These are phyloP conservation scores for Mucor mucedo DNA, from an alignment of 371 early-diverging fungal genomes.

Conservation along the genomic window DNA sequence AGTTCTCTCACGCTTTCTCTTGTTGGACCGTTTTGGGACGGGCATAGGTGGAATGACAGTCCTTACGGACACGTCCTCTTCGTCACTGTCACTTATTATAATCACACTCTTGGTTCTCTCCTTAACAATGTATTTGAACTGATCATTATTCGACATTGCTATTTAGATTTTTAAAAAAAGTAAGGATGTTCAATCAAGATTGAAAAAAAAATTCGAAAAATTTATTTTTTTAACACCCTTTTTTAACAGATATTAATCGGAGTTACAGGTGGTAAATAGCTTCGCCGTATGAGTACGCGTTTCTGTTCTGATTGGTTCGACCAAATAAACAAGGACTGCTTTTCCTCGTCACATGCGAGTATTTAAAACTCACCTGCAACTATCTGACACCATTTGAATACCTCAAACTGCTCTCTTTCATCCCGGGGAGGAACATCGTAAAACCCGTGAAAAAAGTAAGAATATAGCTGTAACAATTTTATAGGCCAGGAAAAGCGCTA, in stretches of 20 bases:
- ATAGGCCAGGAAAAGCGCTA: too few relatives aligned
- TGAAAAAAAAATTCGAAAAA: background rate
- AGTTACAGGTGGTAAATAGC: background rate
- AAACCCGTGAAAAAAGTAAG: too few relatives aligned
- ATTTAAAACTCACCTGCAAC: too few relatives aligned
- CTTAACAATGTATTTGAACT: slow-evolving; percentile 10
- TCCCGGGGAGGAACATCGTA: too few relatives aligned
- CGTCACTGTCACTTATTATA: slow-evolving; percentile 16
- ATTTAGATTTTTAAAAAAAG: background rate
- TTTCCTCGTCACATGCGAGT: too few relatives aligned
- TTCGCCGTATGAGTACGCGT: too few relatives aligned
- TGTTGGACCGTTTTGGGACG: background rate
- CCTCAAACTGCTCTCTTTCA: too few relatives aligned
- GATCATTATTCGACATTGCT: background rate
- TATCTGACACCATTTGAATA: too few relatives aligned
- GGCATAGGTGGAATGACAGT: background rate
- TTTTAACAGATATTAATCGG: too few relatives aligned
- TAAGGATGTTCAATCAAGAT: background rate
- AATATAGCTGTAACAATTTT: too few relatives aligned
- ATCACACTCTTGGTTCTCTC: slow-evolving; percentile 11
- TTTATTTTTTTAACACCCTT: background rate
- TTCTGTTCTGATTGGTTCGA: too few relatives aligned
- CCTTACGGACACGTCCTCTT: background rate
- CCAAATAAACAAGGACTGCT: too few relatives aligned
- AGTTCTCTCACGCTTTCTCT: background rate